Evolutionary conservation across 2,329 filamentous ascomycete genomes (phyloP).

Genomic region (Gremmenia infestans): DNA sequence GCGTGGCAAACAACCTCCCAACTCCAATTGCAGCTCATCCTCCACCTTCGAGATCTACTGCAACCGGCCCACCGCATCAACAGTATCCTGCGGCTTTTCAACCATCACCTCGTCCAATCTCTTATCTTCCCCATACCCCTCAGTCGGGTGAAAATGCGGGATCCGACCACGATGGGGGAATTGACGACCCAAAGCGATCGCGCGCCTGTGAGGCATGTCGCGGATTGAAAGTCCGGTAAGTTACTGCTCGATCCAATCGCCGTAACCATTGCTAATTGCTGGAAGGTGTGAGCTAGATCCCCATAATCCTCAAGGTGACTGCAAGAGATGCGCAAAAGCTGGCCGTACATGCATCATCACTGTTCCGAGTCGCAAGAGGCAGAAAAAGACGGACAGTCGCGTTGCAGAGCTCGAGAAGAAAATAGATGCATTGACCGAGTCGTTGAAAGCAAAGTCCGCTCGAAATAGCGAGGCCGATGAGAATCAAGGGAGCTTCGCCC

Average conservation of each 20-base stretch:
- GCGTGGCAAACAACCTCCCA: background rate
- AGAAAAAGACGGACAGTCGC: conserved; percentile 40
- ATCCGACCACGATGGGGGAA: conserved; percentile 15
- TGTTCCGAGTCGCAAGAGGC: conserved; percentile 37
- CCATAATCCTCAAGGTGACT: conserved; percentile 31
- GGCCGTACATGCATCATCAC: conserved; percentile 37
- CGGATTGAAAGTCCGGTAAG: conserved; percentile 36
- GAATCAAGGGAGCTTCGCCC: conserved; percentile 4
- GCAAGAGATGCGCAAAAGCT: conserved; percentile 37
- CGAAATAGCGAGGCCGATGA: conserved; percentile 8
- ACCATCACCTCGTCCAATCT: conserved; percentile 3
- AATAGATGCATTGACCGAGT: conserved; percentile 37
- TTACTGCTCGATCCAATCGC: background rate
- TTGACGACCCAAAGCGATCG: conserved; percentile 30
- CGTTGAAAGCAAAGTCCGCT: conserved; percentile 29
- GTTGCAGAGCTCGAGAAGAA: conserved; percentile 41
- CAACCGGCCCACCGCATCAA: conserved; percentile 3
- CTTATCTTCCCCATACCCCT: conserved; percentile 24
- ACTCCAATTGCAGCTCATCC: conserved; percentile 9
- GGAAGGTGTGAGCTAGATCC: conserved; percentile 33
- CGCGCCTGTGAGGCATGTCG: conserved; percentile 40
- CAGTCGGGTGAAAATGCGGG: conserved; percentile 15
- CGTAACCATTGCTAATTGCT: background rate
- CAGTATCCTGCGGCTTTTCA: conserved; percentile 7
- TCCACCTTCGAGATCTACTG: conserved; percentile 6